Base-by-base conservation (phyloP, 495 filamentous ascomycete species). In the Ascobolus immersus region DNA sequence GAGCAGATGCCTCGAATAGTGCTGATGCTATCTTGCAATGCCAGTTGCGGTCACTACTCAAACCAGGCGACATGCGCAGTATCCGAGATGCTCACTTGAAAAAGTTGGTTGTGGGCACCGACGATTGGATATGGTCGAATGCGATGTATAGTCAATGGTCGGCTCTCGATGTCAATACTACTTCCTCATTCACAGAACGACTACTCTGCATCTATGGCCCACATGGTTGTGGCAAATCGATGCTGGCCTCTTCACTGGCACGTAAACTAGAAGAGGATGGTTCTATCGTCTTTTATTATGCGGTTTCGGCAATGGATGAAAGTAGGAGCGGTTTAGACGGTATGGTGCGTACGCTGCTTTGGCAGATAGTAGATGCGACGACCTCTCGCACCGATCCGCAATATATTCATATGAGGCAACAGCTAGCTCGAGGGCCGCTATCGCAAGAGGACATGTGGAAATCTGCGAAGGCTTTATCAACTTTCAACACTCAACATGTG, bases 351-450 rank as follows among this genome's bases (percentile, higher is more conserved):
- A 30, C 28, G 7, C 17, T 7, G 6, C 7, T 30, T 7, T 30
- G 28, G 28, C 28, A 30, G 17, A 7, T 30, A 30, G 11, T 30
- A n/a, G n/a, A n/a, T n/a, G n/a, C n/a, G n/a, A n/a, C n/a, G n/a
- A n/a, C n/a, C n/a, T n/a, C n/a, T n/a, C n/a, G n/a, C n/a, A n/a
- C n/a, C n/a, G n/a, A n/a, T n/a, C n/a, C n/a, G 13, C 28, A 30
- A 30, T 7, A 30, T 30, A 30, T 7, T 14, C 6, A 30, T 7
- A 15, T 9, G 7, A 6, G 7, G 6, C 28, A n/a, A 8, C 7
- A 14, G 7, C 10, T 8, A n/a, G 28, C 17, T 7, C 28, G 28
- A 8, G 28, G 17, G 6, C 28, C 13, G 28, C 7, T 7, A 30
- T 15, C 13, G 11, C 13, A n/a, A n/a, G n/a, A n/a, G 6, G 28